These are phyloP conservation scores for Eucalyptus coolabah DNA, from an alignment of 345 rosid genomes.

Conservation along the genomic window DNA sequence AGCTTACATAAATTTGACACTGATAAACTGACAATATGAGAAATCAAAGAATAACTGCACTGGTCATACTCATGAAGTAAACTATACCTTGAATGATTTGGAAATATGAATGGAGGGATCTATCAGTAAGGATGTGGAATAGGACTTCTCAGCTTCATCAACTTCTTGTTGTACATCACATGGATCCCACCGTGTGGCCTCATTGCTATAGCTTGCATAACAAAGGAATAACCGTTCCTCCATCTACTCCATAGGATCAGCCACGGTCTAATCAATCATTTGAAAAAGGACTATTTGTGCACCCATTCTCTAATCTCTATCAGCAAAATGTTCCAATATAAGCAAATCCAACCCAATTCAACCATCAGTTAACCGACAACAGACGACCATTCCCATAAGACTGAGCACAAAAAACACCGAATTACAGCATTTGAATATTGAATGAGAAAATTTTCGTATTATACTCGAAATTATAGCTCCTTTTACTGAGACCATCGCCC, in stretches of 20 bases:
- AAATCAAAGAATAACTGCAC: background rate
- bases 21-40: background rate
- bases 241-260: background rate
- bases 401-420: background rate
- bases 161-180: constrained; percentile 53
- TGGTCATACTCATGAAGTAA: background rate
- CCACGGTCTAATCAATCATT: background rate
- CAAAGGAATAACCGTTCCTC: background rate
- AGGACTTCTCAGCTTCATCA: constrained; percentile 59
- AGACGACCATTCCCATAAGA: background rate
- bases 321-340: background rate
- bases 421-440: background rate
- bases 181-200: constrained; percentile 72
- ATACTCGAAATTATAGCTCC: background rate
- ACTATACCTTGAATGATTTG: constrained; percentile 60
- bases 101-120: constrained; percentile 63
- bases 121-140: constrained; percentile 37
- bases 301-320: background rate
- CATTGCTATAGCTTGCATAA: constrained; percentile 50
- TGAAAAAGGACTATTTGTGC: background rate
- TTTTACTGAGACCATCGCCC: background rate
- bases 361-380: background rate
- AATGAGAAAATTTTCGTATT: background rate
- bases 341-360: background rate
- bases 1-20: background rate